Base-by-base conservation (phyloP, 306 rosid genomes). In the Betula pendula region DNA sequence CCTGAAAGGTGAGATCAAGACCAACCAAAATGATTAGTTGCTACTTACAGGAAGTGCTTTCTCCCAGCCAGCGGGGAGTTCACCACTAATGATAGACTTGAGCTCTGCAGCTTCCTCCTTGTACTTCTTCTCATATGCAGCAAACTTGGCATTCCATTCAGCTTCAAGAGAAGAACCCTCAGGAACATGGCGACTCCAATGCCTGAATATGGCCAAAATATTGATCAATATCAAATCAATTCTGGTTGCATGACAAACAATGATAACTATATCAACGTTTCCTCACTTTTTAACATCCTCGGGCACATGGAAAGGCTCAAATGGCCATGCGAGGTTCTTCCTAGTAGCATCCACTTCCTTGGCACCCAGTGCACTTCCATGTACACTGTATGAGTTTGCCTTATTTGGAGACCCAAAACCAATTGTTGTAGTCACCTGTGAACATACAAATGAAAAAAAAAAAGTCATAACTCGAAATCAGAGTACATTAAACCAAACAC, bases 291-390 rank as follows among this genome's bases (percentile, higher is more conserved):
- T 93, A 47, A 96, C 94, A 80, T 96, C 99, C 82, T 89, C 98
- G 2, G 99, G 99, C 59, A 92, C 99, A 8, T 92, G 99, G 91
- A 96, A 96, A 53, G 99, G 99, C 84, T 92, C 99, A 50, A 76
- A 68, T 72, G 99, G 90, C 99, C 99, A 96, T 80, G 89, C 98
- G 71, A 96, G 94, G 87, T 89, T 92, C 88, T 87, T 49, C 81
- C 99, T 92, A 3, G 99, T 96, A 33, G 99, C 99, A 75, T 92
- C 99, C 25, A 96, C 99, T 91, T 96, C 99, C 85, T 96, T 96
- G 81, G 98, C 89, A 80, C 99, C 99, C 45, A 96, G 77, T 74
- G 99, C 99, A 81, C 97, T 92, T 79, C 99, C 99, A 44, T 96
- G 99, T 48, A 88, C 99, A 84, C 98, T 92, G 86, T 96, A 96